Evolutionary conservation across 805 yeast genomes (phyloP), one percentile per base, ranked within the genome.

Genomic region (Maudiozyma turicensis): DNA sequence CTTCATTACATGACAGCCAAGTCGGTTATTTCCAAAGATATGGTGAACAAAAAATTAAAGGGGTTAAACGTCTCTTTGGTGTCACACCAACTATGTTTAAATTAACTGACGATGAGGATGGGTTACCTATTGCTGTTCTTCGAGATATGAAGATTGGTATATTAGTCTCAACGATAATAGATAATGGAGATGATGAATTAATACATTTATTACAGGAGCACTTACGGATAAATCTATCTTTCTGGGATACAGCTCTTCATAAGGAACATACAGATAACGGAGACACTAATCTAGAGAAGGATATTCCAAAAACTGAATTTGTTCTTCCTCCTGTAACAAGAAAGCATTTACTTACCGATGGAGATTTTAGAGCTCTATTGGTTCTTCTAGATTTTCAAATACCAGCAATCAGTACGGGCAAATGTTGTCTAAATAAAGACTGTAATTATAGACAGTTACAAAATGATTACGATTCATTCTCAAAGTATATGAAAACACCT

Each of bases 1-100:
- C 85, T 42, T 70, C 82, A 56, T 53, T 71, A 52, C 77, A 61
- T 65, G 79, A 71, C 58, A 67, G 65, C 20, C 74, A 63, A 52
- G 69, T 72, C 26, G 68, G 70, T 51, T 68, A 72, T 42, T 91
- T 73, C 56, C 73, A 64, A 50, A 61, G 55, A 51, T 60, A 59
- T 44, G 67, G 65, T 20, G 63, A 63, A 47, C 73, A 79, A 34
- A 79, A 63, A 44, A 29, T 46, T 3, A 9, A 41, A 1, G 45
- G 48, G 5, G 46, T 47, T 26, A 45, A 45, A 6, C 32, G 40
- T 1, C 50, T 43, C 29, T 44, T 52, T 41, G 65, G 58, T 15
- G 61, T 52, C 1, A 49, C 53, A 3, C 59, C 64, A 0, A 62
- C 64, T 50, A 45, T 44, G 5, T 60, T 66, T 43, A 63, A 51